These are phyloP conservation scores for Ophiosphaerella narmari DNA, from an alignment of 2,329 filamentous ascomycete genomes.

Conservation along the genomic window DNA sequence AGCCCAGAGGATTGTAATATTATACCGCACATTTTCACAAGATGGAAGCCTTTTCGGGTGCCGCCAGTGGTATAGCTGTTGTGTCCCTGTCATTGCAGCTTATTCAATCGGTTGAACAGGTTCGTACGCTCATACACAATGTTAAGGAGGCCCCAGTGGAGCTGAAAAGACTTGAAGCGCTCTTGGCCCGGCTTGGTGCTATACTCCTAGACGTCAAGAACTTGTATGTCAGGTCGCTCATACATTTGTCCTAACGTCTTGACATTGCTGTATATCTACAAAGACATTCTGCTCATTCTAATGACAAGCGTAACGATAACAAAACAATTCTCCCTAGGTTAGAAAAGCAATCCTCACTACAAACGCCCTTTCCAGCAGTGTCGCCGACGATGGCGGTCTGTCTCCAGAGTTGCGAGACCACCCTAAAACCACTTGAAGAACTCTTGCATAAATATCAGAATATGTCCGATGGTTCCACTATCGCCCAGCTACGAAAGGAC, in stretches of 20 bases:
- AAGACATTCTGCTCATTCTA: too few species aligned
- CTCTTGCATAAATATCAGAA: slow-evolving; percentile 1
- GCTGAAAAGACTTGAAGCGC: slow-evolving; percentile 9
- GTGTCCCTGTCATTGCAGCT: slow-evolving; percentile 19
- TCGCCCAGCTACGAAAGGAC: slow-evolving; percentile 5
- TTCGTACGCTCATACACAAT: slow-evolving; percentile 8
- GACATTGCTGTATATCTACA: too few species aligned
- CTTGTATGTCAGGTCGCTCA: background rate
- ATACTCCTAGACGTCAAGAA: slow-evolving; percentile 8
- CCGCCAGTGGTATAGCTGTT: slow-evolving; percentile 20
- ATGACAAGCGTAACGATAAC: too few species aligned
- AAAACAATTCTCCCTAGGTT: background rate
- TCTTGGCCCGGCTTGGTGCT: slow-evolving; percentile 7
- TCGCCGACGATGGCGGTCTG: slow-evolving; percentile 12
- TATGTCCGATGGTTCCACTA: background rate
- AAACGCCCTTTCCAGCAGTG: slow-evolving; percentile 8
- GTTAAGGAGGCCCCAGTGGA: slow-evolving; percentile 18
- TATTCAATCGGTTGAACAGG: slow-evolving; percentile 9
- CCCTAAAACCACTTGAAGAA: slow-evolving; percentile 5
- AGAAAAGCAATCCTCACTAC: slow-evolving; percentile 2
- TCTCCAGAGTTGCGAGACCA: slow-evolving; percentile 13
- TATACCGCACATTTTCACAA: too few species aligned
- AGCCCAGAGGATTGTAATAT: too few species aligned
- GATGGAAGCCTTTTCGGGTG: background rate
- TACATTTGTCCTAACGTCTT: too few species aligned